Conservation (phyloP, 2,329 filamentous ascomycete genomes). For the Neofusicoccum sp. region DNA sequence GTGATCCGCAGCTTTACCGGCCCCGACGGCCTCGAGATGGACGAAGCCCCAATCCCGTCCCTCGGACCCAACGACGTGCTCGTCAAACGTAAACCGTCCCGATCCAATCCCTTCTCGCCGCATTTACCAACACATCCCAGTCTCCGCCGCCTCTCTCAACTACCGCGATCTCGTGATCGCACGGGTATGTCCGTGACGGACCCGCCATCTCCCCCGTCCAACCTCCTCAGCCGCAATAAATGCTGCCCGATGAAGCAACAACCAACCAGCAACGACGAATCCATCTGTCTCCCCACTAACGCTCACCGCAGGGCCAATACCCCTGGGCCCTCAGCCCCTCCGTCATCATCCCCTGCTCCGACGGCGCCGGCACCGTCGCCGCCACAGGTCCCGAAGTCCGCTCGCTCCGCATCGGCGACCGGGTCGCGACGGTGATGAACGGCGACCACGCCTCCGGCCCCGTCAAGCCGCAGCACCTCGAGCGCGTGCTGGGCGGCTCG, state of each 20-base stretch:
- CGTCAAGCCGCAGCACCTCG: slow-evolving; percentile 38
- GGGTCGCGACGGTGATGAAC: slow-evolving; percentile 61
- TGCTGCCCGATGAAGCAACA: no score
- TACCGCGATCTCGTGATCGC: slow-evolving; percentile 51
- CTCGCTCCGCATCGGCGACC: slow-evolving; percentile 63
- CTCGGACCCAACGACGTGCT: slow-evolving; percentile 70
- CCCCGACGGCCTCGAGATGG: slow-evolving; percentile 20
- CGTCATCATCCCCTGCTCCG: slow-evolving; percentile 48
- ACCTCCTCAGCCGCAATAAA: neutral
- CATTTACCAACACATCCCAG: slow-evolving; percentile 25
- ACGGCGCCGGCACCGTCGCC: slow-evolving; percentile 65
- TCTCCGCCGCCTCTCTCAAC: slow-evolving; percentile 49
- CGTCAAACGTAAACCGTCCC: slow-evolving; percentile 53
- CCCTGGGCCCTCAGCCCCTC: slow-evolving; percentile 41
- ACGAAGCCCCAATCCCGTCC: slow-evolving; percentile 54
- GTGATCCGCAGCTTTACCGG: slow-evolving; percentile 1
- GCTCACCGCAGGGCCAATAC: slow-evolving; percentile 28
- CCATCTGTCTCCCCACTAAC: no score
- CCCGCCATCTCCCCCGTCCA: neutral
- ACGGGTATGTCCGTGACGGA: slow-evolving; percentile 35
- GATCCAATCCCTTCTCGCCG: neutral
- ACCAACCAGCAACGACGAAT: no score
- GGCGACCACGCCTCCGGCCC: slow-evolving; percentile 54
- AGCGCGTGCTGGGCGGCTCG: slow-evolving; percentile 64
- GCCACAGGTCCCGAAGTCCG: slow-evolving; percentile 60